Conservation (phyloP, 2,329 filamentous ascomycete species). For the Fusarium odoratissimum region DNA sequence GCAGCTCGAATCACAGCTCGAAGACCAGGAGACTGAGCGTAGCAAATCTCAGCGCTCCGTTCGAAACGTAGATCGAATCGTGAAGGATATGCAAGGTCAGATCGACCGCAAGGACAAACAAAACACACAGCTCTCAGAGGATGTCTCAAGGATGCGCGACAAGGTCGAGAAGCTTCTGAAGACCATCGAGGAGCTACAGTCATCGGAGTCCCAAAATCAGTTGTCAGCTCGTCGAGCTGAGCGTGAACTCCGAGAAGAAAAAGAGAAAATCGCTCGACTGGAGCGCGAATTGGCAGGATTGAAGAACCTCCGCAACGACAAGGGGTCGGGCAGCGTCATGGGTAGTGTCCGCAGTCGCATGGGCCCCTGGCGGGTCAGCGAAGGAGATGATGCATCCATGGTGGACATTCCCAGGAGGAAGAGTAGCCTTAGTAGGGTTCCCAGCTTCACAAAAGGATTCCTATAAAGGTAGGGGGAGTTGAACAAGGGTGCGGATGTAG, state of each 20-base stretch:
- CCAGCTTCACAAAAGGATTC: slow-evolving; percentile 83
- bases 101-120: slow-evolving; percentile 94
- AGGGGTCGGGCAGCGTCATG: slow-evolving; percentile 61
- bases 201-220: slow-evolving; percentile 84
- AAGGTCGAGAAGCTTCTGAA: slow-evolving; percentile 89
- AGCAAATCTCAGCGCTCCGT: slow-evolving; percentile 86
- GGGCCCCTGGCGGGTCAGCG: slow-evolving; percentile 51
- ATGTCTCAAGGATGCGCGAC: slow-evolving; percentile 86
- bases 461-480: slow-evolving; percentile 57
- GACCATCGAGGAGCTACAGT: slow-evolving; percentile 94
- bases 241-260: slow-evolving; percentile 88
- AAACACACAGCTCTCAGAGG: slow-evolving; percentile 82
- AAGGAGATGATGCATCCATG: slow-evolving; percentile 53
- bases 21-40: slow-evolving; percentile 82
- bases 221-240: slow-evolving; percentile 87
- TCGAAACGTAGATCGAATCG: slow-evolving; percentile 91
- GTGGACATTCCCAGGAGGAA: slow-evolving; percentile 73
- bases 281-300: slow-evolving; percentile 89
- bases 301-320: slow-evolving; percentile 80
- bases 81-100: slow-evolving; percentile 92
- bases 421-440: slow-evolving; percentile 70
- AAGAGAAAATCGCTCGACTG: slow-evolving; percentile 82
- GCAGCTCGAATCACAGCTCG: slow-evolving; percentile 88
- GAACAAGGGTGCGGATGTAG: slow-evolving; percentile 14
- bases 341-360: slow-evolving; percentile 54